These are phyloP conservation scores for Pythium oligandrum DNA, from an alignment of 352 stramenopile species.

Conservation along the genomic window DNA sequence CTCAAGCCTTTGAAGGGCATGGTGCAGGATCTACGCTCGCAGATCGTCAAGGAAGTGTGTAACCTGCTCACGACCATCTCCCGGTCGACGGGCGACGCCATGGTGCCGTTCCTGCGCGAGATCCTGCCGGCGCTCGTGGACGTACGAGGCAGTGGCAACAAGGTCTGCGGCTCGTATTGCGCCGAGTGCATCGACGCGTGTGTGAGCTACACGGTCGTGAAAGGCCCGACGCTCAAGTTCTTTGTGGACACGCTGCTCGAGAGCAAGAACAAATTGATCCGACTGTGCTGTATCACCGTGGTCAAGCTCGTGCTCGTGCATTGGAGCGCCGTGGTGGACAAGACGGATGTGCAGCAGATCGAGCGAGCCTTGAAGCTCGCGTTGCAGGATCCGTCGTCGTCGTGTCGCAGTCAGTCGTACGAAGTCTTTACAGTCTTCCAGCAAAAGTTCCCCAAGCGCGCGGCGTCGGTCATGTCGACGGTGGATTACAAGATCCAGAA, in stretches of 20 bases:
- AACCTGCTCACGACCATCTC: constrained; percentile 53
- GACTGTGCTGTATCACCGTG: constrained; percentile 64
- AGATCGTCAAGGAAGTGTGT: constrained; percentile 86
- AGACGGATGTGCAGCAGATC: constrained; percentile 74
- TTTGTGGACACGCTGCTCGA: constrained; percentile 72
- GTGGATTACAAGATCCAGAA: constrained; percentile 84
- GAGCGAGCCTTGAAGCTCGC: constrained; percentile 68
- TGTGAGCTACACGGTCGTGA: constrained; percentile 61
- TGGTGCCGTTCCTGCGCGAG: constrained; percentile 73
- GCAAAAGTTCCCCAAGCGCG: constrained; percentile 74
- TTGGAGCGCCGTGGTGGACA: constrained; percentile 77
- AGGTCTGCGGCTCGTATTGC: constrained; percentile 79
- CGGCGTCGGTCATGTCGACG: constrained; percentile 50
- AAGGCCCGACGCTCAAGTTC: constrained; percentile 63
- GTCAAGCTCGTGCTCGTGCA: constrained; percentile 40
- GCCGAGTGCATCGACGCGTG: constrained; percentile 69
- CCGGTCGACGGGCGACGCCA: constrained; percentile 60
- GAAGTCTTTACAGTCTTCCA: constrained; percentile 71
- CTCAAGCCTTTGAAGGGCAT: constrained; percentile 69
- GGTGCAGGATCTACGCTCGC: constrained; percentile 75
- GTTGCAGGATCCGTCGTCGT: constrained; percentile 75
- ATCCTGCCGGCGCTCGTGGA: constrained; percentile 70
- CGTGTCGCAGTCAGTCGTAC: constrained; percentile 59
- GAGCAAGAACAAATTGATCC: constrained; percentile 82
- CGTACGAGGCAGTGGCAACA: constrained; percentile 78